These are phyloP conservation scores for Crucibulum laeve DNA, from an alignment of 768 basidiomycete species.

Conservation along the genomic window DNA sequence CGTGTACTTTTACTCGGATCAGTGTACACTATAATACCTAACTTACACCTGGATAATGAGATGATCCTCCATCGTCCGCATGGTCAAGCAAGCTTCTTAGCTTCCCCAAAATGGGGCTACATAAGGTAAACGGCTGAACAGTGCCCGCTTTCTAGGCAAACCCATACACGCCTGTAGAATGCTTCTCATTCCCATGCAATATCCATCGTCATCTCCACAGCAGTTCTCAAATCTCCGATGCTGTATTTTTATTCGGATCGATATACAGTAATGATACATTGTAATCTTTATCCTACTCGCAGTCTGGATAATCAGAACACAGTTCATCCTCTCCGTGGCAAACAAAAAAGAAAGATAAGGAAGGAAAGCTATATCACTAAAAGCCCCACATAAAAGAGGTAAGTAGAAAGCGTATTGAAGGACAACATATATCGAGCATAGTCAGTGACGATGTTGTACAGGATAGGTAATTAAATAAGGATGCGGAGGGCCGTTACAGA, in stretches of 20 bases:
- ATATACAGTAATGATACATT: slow-evolving; percentile 9
- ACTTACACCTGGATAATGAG: not conserved
- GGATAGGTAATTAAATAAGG: not conserved
- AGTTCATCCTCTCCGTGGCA: not conserved
- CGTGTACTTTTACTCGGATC: not conserved
- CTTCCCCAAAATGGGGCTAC: too few relatives aligned
- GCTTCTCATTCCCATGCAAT: too few relatives aligned
- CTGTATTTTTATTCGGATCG: slow-evolving; percentile 1
- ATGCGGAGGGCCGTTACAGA: not conserved
- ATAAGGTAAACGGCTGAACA: too few relatives aligned
- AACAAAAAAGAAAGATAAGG: not conserved
- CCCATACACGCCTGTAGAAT: too few relatives aligned
- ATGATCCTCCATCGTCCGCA: too few relatives aligned
- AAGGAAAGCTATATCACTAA: not conserved
- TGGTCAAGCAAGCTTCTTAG: too few relatives aligned
- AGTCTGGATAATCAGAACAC: slow-evolving; percentile 1
- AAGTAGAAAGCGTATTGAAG: not conserved
- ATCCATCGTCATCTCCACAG: too few relatives aligned
- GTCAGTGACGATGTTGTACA: not conserved
- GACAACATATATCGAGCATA: not conserved
- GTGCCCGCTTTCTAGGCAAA: too few relatives aligned
- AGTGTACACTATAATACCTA: not conserved
- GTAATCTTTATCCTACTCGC: slow-evolving; percentile 4
- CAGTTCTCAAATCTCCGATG: not conserved
- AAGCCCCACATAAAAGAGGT: not conserved